Percentiles rank a stretch among this genome's conserved stretches.
phyloP scores from a whole-genome alignment of 441 rosid genomes.

The Brassica balearica region DNA sequence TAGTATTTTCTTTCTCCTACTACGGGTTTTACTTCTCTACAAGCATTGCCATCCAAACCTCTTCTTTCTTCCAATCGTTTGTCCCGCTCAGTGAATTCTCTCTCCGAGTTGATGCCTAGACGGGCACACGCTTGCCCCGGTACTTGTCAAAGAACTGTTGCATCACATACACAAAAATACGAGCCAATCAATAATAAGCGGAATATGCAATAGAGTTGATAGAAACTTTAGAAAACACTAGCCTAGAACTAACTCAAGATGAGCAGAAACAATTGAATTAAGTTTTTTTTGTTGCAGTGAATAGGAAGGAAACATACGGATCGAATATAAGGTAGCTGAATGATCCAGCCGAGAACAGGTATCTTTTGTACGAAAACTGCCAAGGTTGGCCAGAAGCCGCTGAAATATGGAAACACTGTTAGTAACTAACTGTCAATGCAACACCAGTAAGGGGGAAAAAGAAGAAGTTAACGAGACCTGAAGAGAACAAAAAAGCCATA shows the following conservation, averaged over 20 bases:
- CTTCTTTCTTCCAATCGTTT: constrained; percentile 27
- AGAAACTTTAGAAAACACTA: constrained; percentile 14
- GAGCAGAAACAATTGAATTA: constrained; percentile 5
- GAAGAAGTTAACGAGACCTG: constrained; percentile 54
- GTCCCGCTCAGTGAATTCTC: too few relatives aligned
- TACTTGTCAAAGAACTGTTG: constrained; percentile 48
- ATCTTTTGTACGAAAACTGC: constrained; percentile 91
- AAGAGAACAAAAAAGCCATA: constrained; percentile 92
- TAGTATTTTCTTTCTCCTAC: constrained; percentile 32
- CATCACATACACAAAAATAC: neutral
- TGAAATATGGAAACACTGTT: constrained; percentile 43
- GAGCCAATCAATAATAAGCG: neutral
- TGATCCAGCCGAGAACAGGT: constrained; percentile 91
- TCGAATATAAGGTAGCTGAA: constrained; percentile 84
- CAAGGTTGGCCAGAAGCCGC: constrained; percentile 99
- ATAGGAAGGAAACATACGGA: constrained; percentile 62
- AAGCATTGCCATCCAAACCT: constrained; percentile 24
- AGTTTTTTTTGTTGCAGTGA: neutral
- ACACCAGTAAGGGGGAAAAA: neutral
- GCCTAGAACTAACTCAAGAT: constrained; percentile 20
- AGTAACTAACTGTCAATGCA: constrained; percentile 7
- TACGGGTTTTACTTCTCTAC: constrained; percentile 33
- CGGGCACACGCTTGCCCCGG: constrained; percentile 48
- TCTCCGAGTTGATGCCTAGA: constrained; percentile 29
- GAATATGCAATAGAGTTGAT: neutral